These are phyloP conservation scores for Agapanthus africanus DNA, from an alignment of 106 monocot species.

Conservation along the genomic window DNA sequence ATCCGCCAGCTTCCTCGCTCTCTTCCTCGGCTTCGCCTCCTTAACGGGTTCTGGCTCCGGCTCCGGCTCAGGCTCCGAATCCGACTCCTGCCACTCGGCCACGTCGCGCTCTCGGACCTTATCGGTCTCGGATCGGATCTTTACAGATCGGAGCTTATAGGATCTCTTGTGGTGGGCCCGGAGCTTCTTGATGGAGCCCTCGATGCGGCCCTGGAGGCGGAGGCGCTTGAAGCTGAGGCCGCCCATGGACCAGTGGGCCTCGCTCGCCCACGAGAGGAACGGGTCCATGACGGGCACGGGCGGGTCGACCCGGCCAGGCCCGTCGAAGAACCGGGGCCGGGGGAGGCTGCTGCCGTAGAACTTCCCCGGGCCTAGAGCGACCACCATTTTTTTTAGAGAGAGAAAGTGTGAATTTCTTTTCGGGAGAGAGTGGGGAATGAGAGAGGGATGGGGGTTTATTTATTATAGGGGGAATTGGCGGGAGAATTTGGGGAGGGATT, in stretches of 20 bases:
- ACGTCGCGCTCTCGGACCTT: neutral
- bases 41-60: neutral
- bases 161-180: conserved; percentile 19
- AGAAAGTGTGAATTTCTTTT: too few relatives aligned
- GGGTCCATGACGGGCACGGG: conserved; percentile 53
- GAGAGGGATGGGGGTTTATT: too few relatives aligned
- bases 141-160: neutral
- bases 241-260: conserved; percentile 94
- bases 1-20: neutral
- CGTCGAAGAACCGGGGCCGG: conserved; percentile 54
- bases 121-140: neutral
- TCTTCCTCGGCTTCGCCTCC: neutral
- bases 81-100: neutral
- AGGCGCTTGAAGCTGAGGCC: conserved; percentile 64
- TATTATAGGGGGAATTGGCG: too few relatives aligned
- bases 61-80: neutral
- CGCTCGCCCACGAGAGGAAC: conserved; percentile 62
- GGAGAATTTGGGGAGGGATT: too few relatives aligned
- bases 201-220: conserved; percentile 77
- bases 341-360: conserved; percentile 87
- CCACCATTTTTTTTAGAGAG: conserved; percentile 55
- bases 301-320: conserved; percentile 51
- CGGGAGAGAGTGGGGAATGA: too few relatives aligned
- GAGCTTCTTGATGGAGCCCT: conserved; percentile 66
- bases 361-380: conserved; percentile 55